A percentile compares a stretch with the other conserved stretches of the same genome.
These are phyloP conservation scores for Myriosclerotinia curreyana DNA, from an alignment of 2,329 filamentous ascomycete species.

Conservation along the genomic window DNA sequence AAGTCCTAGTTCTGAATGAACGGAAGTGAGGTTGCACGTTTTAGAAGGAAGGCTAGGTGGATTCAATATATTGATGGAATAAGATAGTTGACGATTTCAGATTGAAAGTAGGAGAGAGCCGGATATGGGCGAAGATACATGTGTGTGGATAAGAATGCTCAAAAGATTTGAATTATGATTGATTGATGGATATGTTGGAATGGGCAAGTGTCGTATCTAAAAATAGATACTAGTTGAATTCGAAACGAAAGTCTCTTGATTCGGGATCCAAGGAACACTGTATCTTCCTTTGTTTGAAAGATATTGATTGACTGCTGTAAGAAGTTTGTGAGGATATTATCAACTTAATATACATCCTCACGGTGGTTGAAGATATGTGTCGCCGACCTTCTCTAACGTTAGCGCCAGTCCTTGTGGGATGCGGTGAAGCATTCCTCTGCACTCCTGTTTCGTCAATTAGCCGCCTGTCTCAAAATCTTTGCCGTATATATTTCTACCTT, in stretches of 20 bases:
- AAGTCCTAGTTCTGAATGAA: neutral
- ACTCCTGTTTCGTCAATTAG: slow-evolving; percentile 19
- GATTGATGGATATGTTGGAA: neutral
- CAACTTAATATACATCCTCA: slow-evolving; percentile 11
- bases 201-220: slow-evolving; percentile 4
- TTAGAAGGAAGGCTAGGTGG: neutral
- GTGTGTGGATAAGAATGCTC: neutral
- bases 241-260: slow-evolving; percentile 3
- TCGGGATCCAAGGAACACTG: neutral
- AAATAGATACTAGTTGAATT: slow-evolving; percentile 13
- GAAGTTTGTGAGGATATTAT: neutral
- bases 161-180: no score
- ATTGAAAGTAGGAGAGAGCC: neutral
- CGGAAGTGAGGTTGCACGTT: neutral
- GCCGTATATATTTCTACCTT: neutral
- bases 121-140: neutral
- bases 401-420: slow-evolving; percentile 10
- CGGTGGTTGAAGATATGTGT: neutral
- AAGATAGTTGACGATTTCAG: neutral
- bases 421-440: slow-evolving; percentile 18
- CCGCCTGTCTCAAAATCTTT: slow-evolving; percentile 16
- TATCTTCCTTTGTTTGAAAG: neutral
- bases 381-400: neutral
- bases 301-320: neutral
- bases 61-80: neutral